Conservation (phyloP, 805 yeast genomes). For the Ogataea degrootiae region DNA sequence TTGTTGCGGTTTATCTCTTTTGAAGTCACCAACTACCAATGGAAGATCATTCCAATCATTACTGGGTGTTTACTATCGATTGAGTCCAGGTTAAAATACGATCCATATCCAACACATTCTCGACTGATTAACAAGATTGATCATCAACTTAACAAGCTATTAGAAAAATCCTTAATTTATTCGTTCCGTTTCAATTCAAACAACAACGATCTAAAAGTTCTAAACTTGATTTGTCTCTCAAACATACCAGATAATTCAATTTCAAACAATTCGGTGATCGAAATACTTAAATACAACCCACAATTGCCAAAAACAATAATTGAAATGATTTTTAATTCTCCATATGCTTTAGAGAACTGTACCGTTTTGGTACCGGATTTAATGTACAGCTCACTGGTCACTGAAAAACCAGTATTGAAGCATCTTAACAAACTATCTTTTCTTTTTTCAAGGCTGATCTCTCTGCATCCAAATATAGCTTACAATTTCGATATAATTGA, state of each 20-base stretch:
- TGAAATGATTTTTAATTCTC: slow-evolving; percentile 16
- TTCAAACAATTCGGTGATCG: slow-evolving; percentile 2
- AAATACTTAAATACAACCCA: slow-evolving; percentile 9
- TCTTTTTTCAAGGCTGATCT: slow-evolving; percentile 25
- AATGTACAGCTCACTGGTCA: slow-evolving; percentile 1
- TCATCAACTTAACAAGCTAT: slow-evolving; percentile 5
- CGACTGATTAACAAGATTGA: slow-evolving; percentile 22
- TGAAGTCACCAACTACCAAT: slow-evolving; percentile 20
- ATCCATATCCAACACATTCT: slow-evolving; percentile 23
- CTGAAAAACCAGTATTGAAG: slow-evolving; percentile 37
- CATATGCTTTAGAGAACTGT: slow-evolving; percentile 23
- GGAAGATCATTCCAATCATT: slow-evolving; percentile 46
- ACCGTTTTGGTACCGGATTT: neutral
- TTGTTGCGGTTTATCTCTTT: slow-evolving; percentile 25
- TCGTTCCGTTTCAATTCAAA: slow-evolving; percentile 2
- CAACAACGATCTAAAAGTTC: slow-evolving; percentile 10
- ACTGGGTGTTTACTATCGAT: slow-evolving; percentile 41
- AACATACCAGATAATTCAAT: slow-evolving; percentile 11
- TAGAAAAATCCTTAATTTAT: slow-evolving; percentile 8
- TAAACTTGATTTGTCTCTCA: slow-evolving; percentile 15
- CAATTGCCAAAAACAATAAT: slow-evolving; percentile 14
- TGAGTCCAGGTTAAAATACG: slow-evolving; percentile 19
- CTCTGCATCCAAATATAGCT: slow-evolving; percentile 8
- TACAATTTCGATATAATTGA: slow-evolving; percentile 18
- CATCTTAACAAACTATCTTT: slow-evolving; percentile 47